Conservation (phyloP, 352 stramenopile genomes). For the Globisporangium cylindrosporum region DNA sequence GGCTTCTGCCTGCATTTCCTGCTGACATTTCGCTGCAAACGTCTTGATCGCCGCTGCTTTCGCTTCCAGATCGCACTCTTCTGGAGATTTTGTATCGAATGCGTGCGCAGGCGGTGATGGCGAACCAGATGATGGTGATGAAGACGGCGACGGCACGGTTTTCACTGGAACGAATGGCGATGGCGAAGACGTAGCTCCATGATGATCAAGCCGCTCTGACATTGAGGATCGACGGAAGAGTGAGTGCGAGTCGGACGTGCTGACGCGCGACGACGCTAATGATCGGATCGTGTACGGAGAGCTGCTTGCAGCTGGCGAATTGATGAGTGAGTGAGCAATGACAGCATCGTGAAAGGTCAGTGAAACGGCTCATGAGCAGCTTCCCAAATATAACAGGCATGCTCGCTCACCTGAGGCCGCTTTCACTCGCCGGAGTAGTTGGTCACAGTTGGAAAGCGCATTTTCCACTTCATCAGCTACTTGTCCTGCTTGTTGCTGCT, state of each 20-base stretch:
- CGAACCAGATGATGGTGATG: background rate
- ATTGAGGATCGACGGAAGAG: background rate
- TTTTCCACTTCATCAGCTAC: conserved; percentile 54
- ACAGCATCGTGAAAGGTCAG: background rate
- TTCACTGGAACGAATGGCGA: conserved; percentile 8
- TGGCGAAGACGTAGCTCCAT: background rate
- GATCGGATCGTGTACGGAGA: background rate
- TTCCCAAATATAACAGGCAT: background rate
- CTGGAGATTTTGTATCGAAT: conserved; percentile 3
- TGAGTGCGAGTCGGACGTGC: background rate
- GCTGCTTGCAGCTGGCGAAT: background rate
- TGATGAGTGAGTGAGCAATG: background rate
- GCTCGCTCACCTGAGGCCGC: background rate
- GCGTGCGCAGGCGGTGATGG: background rate
- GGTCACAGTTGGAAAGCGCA: conserved; percentile 49
- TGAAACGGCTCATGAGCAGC: conserved; percentile 1
- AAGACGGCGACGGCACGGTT: background rate
- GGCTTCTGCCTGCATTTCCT: conserved; percentile 36
- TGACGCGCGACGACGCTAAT: background rate
- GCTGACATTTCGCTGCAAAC: conserved; percentile 30
- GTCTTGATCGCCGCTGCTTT: conserved; percentile 35
- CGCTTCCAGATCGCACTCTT: conserved; percentile 29
- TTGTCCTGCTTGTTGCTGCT: conserved; percentile 33
- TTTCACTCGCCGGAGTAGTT: conserved; percentile 33
- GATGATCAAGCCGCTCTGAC: background rate